Base-by-base conservation (phyloP, 2,329 filamentous ascomycete species). In the Colletotrichum endophyticum region DNA sequence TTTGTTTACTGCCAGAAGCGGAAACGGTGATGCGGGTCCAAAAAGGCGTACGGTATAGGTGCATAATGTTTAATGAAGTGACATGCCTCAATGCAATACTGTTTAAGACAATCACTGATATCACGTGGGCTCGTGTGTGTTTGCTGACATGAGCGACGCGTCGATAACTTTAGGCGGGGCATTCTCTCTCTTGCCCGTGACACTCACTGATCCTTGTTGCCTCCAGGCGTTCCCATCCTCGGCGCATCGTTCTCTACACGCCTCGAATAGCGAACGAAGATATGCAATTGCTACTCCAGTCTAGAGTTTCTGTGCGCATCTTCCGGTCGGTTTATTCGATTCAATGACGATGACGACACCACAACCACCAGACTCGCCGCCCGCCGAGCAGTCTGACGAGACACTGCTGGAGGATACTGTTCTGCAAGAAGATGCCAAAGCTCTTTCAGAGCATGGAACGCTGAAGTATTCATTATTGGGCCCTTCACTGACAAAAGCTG, bases 381-480 rank as follows among this genome's bases (percentile, higher is more conserved):
- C 15, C 12, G 75, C 74, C 49, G 75, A 61, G 12, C 32, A 3
- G 56, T 70, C 7, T 6, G n/a, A 44, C 30, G 19, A 63, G 2
- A 30, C 30, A 30, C 59, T 63, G 9, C 59, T 63, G 5, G 59
- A 25, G 16, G 30, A 8, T 22, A 1, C 30, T 0, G 6, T 1
- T 3, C 19, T 62, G 15, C n/a, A 2, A 27, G 3, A 64, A 27
- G 59, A 73, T n/a, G 32, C 11, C 28, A 49, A 70, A 25, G n/a
- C 68, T 8, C 28, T 44, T 1, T 25, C 70, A 6, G 80, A 84
- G 22, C 88, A 90, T 62, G 84, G 87, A 5, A 96, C 94, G 6
- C 89, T 99, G 72, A 98, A 98, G 82, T 98, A 99, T 84, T 94
- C 94, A 72, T 90, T 99, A 0, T 89, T 99, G 0, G 97, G 97